These are phyloP conservation scores for Candida awuae DNA, from an alignment of 805 yeast genomes.

Conservation along the genomic window DNA sequence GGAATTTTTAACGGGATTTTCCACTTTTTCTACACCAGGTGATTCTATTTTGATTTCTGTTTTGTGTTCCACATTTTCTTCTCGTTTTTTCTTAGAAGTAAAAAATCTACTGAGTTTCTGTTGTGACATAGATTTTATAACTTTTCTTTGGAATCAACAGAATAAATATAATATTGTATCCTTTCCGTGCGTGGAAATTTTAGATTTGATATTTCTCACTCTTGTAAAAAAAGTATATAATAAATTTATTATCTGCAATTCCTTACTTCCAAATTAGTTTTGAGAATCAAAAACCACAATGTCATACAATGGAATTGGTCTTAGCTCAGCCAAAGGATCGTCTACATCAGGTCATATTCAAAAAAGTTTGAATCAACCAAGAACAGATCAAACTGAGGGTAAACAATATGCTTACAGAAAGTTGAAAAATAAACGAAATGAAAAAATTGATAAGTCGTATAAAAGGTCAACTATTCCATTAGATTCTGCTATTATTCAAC, in stretches of 20 bases:
- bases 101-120: constrained; percentile 21
- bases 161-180: no score
- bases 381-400: constrained; percentile 23
- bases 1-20: no score
- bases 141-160: no score
- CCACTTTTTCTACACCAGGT: neutral
- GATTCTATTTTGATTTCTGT: constrained; percentile 1
- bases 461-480: constrained; percentile 4
- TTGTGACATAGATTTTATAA: constrained; percentile 10
- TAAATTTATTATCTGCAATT: no score
- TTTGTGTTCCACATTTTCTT: neutral
- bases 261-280: no score
- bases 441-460: constrained; percentile 12
- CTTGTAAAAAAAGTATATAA: no score
- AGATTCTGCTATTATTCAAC: constrained; percentile 28
- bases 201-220: no score
- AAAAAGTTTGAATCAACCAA: constrained; percentile 28
- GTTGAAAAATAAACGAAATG: constrained; percentile 9
- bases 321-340: constrained; percentile 50
- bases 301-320: constrained; percentile 54
- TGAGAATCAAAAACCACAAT: no score
- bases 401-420: constrained; percentile 35
- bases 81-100: constrained; percentile 3
- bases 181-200: no score
- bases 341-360: constrained; percentile 59